These are phyloP conservation scores for Ascosphaera apis DNA, from an alignment of 2,329 filamentous ascomycete species.

Conservation along the genomic window DNA sequence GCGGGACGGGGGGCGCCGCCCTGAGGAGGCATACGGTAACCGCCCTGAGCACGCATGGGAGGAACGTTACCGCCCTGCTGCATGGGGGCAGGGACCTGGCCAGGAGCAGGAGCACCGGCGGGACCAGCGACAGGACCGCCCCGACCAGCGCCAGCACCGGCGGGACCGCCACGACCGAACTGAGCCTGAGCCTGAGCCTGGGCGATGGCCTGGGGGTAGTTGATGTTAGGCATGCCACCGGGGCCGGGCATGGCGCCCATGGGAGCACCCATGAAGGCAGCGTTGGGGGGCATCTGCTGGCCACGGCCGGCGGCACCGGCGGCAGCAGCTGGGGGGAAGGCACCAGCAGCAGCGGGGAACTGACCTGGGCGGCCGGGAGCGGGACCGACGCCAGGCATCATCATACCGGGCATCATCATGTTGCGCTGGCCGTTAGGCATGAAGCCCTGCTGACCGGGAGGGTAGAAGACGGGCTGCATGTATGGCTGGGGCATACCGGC, in stretches of 20 bases:
- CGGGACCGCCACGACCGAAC: constrained; percentile 40
- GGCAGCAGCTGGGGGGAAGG: no score
- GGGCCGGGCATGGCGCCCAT: constrained; percentile 36
- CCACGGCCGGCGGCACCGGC: constrained; percentile 75
- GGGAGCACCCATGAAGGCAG: constrained; percentile 53
- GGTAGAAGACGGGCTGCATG: constrained; percentile 88
- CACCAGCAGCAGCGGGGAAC: constrained; percentile 59
- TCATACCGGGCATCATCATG: no score
- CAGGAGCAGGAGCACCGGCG: no score
- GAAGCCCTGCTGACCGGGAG: constrained; percentile 41
- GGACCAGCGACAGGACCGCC: no score
- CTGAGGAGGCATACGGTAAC: constrained; percentile 20
- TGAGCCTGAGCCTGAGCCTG: constrained; percentile 59
- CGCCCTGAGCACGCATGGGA: constrained; percentile 22
- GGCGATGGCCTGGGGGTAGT: constrained; percentile 57
- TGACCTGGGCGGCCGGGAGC: constrained; percentile 68
- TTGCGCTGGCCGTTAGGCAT: constrained; percentile 32
- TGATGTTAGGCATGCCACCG: constrained; percentile 55
- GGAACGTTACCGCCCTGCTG: constrained; percentile 39
- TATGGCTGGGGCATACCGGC: constrained; percentile 62
- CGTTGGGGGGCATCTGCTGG: constrained; percentile 69
- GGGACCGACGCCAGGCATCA: constrained; percentile 41
- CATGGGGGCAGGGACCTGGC: constrained; percentile 40
- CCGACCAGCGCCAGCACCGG: constrained; percentile 46
- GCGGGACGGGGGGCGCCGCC: constrained; percentile 19